These are phyloP conservation scores for Marchantia paleacea DNA, from an alignment of 225 moss, liverwort and hornwort species.

Conservation along the genomic window DNA sequence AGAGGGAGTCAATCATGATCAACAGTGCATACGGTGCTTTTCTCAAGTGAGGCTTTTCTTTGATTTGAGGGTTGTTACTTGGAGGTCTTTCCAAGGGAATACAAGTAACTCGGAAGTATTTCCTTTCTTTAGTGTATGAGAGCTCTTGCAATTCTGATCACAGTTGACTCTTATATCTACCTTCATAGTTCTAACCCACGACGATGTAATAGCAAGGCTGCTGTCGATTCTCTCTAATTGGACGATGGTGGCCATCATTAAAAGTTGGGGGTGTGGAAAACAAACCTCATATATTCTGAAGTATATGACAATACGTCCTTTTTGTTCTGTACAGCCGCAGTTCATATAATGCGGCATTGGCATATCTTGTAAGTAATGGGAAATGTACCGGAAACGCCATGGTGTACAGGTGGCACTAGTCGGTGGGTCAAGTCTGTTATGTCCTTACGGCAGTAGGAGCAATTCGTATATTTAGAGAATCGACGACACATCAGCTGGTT, in stretches of 20 bases:
- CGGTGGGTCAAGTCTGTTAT: not conserved
- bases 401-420: not conserved
- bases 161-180: not conserved
- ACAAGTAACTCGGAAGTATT: not conserved
- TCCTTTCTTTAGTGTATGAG: not conserved
- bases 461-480: too few relatives aligned
- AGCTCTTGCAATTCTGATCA: not conserved
- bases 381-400: not conserved
- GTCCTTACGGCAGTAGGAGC: too few relatives aligned
- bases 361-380: not conserved
- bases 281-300: not conserved
- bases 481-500: too few relatives aligned
- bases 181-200: not conserved
- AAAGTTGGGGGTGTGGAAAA: not conserved
- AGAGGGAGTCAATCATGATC: constrained; percentile 7
- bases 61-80: not conserved
- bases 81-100: not conserved
- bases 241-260: not conserved
- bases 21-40: not conserved
- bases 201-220: not conserved
- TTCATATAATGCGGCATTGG: too few relatives aligned
- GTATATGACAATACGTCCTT: not conserved
- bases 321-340: not conserved
- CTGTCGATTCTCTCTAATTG: too few relatives aligned
- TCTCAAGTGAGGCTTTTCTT: not conserved